phyloP scores from a whole-genome alignment of 257 asterid species.

The Coffea eugenioides region DNA sequence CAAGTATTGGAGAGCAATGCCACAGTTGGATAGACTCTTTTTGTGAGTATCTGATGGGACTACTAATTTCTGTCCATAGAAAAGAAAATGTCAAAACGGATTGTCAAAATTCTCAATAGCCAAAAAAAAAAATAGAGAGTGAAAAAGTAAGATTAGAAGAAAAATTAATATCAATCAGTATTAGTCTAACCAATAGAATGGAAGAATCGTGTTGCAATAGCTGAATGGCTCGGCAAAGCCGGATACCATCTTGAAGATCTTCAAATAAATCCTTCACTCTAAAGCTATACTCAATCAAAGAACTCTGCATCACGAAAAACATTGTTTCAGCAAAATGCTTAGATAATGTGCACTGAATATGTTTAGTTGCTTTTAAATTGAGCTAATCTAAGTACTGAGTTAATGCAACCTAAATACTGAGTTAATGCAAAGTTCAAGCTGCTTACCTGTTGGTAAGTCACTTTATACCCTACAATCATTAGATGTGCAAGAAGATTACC shows the following conservation, averaged over 20 bases:
- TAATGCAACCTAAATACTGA: neutral
- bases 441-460: conserved; percentile 78
- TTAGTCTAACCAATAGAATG: conserved; percentile 61
- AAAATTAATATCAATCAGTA: neutral
- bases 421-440: conserved; percentile 16
- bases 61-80: conserved; percentile 63
- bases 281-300: conserved; percentile 70
- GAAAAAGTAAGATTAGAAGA: neutral
- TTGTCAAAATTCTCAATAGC: neutral
- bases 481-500: conserved; percentile 89
- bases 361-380: neutral
- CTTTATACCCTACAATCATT: conserved; percentile 79
- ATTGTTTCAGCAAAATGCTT: neutral
- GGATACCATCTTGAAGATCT: conserved; percentile 82
- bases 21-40: conserved; percentile 72
- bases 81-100: conserved; percentile 9
- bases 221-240: conserved; percentile 80
- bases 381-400: neutral
- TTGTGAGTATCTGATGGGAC: conserved; percentile 84
- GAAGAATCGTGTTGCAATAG: conserved; percentile 77
- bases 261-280: conserved; percentile 63
- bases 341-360: neutral
- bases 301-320: conserved; percentile 50
- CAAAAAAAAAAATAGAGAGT: too few relatives aligned
- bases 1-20: conserved; percentile 69